phyloP scores from a whole-genome alignment of 257 asterid genomes.

The Salvia rosmarinus region DNA sequence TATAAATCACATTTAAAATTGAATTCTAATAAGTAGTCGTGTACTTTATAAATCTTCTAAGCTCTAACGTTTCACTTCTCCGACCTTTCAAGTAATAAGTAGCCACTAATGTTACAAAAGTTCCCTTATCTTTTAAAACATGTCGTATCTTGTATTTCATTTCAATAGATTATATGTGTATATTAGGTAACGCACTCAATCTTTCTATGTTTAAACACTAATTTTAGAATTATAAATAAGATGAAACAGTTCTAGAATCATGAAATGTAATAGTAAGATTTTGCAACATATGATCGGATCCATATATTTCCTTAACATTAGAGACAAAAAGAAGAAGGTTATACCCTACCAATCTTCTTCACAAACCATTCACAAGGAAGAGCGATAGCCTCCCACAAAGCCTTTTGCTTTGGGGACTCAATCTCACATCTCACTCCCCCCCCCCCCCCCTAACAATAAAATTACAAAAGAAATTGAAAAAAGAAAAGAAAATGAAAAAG shows the following conservation, averaged over 20 bases:
- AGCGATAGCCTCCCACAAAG: constrained; percentile 25
- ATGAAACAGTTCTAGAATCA: neutral
- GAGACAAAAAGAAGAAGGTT: neutral
- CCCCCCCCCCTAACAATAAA: constrained; percentile 3
- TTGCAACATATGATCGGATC: neutral
- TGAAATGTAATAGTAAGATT: neutral
- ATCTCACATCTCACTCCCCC: constrained; percentile 18
- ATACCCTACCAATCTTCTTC: constrained; percentile 22
- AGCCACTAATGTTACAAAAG: no score
- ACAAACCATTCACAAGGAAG: no score
- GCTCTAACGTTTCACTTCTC: no score
- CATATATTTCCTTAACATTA: neutral
- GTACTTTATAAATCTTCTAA: no score
- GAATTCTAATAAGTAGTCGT: no score
- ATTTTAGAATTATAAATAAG: neutral
- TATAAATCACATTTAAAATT: no score
- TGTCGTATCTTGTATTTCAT: neutral
- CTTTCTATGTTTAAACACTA: no score
- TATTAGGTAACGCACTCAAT: no score
- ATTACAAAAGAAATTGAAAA: neutral
- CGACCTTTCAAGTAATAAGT: no score
- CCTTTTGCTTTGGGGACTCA: constrained; percentile 33
- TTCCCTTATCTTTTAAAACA: no score
- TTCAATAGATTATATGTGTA: no score
- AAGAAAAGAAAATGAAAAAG: no score